Base-by-base conservation (phyloP, 148 eudicot genomes). In the Silene uniflora region DNA sequence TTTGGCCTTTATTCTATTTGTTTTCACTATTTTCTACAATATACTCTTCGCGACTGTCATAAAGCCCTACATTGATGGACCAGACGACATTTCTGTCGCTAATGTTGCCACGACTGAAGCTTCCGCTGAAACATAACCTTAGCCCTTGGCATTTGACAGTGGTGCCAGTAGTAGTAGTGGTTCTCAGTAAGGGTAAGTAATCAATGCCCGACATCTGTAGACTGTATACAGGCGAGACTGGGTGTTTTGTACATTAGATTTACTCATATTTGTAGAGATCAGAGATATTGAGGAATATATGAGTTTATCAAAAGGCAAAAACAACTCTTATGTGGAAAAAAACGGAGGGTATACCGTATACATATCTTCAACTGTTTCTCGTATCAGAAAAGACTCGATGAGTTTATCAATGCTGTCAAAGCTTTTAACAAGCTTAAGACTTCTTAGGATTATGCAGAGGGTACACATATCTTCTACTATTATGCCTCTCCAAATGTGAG, bases 11-110 rank as follows among this genome's bases (percentile, higher is more conserved):
- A 65, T 59, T 27, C 88, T 90, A 32, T 69, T 88, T 47, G 7
- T 75, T 18, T 84, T 90, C 49, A 74, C 85, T 23, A 76, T 90
- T 55, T 71, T 88, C 71, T 90, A 90, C 77, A 90, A 90, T 68
- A 69, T 88, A 18, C 27, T 90, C 14, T 90, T 90, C 67, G 17
- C 80, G 6, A 82, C 88, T 1, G 86, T 90, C 21, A 90, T 90
- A 73, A 86, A 85, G 72, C 94, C 94, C 64, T 70, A 86, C 49
- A 77, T 90, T 56, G 94, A 90, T 59, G 85, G 77, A 54, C 81
- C 88, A 17, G 84, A 82, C 18, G 78, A 77, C 22, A 72, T 32
- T 77, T 64, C 62, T 10, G 77, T 65, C 62, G 72, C 73, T 21
- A 76, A 27, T 27, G 66, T 60, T 35, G 25, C 80, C 42, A 60